phyloP scores from a whole-genome alignment of 2,329 filamentous ascomycete species.

The Penicillium janthinellum region DNA sequence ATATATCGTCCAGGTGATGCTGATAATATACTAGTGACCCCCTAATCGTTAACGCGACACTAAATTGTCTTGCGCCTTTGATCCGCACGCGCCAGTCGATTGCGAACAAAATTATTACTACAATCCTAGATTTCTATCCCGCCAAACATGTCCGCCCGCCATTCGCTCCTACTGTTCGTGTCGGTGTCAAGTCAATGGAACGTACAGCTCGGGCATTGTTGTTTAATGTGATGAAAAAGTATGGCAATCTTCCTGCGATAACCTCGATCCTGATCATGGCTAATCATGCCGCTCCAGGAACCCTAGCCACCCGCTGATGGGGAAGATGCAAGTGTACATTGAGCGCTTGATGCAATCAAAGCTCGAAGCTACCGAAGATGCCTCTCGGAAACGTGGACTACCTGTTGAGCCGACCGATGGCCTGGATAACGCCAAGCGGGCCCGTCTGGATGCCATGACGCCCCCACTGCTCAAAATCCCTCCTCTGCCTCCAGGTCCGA shows the following conservation, averaged over 20 bases:
- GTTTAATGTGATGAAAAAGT: constrained; percentile 80
- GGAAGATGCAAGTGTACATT: constrained; percentile 82
- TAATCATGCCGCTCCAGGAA: constrained; percentile 58
- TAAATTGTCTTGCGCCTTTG: constrained; percentile 83
- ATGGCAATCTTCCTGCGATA: constrained; percentile 29
- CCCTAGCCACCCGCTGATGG: constrained; percentile 72
- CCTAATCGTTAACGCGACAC: constrained; percentile 82
- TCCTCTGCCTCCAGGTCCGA: constrained; percentile 71
- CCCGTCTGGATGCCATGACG: constrained; percentile 64
- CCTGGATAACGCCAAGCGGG: constrained; percentile 77
- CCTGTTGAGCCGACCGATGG: constrained; percentile 71
- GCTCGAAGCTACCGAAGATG: constrained; percentile 77
- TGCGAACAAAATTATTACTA: constrained; percentile 80
- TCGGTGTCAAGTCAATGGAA: constrained; percentile 91
- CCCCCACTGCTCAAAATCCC: constrained; percentile 59
- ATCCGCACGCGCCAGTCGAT: constrained; percentile 80
- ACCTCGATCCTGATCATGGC: not conserved
- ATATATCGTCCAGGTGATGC: constrained; percentile 3
- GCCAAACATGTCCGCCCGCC: constrained; percentile 75
- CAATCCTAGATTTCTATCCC: constrained; percentile 89
- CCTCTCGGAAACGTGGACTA: constrained; percentile 71
- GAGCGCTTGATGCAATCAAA: constrained; percentile 79
- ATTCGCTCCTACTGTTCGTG: constrained; percentile 75
- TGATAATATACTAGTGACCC: constrained; percentile 65
- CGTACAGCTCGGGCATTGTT: constrained; percentile 85